These are phyloP conservation scores for Leccinum pellstonianum DNA, from an alignment of 768 basidiomycete genomes.

Conservation along the genomic window DNA sequence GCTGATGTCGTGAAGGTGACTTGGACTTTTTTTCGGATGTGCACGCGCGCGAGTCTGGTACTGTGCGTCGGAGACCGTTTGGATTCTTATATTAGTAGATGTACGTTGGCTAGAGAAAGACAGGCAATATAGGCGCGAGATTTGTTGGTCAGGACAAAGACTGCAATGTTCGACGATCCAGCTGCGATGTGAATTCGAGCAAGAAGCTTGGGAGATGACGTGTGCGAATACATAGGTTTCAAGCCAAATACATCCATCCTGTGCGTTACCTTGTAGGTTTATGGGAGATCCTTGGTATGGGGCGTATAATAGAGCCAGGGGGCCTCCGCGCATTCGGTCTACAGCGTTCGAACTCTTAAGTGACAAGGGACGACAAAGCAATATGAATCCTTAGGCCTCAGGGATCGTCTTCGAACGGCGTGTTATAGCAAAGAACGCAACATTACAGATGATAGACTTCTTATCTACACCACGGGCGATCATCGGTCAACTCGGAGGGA, in stretches of 20 bases:
- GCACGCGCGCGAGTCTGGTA: constrained; percentile 7
- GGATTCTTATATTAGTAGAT: neutral
- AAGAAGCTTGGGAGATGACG: too few relatives aligned
- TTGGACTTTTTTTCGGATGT: neutral
- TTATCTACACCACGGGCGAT: constrained; percentile 8
- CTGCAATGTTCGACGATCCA: neutral
- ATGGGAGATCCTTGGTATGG: too few relatives aligned
- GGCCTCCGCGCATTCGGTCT: neutral
- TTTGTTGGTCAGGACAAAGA: too few relatives aligned
- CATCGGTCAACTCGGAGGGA: constrained; percentile 11
- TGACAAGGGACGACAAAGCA: neutral
- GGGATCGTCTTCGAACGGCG: too few relatives aligned
- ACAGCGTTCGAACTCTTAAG: neutral
- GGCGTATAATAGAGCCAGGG: too few relatives aligned
- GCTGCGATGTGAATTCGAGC: neutral
- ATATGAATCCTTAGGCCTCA: too few relatives aligned
- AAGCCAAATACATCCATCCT: too few relatives aligned
- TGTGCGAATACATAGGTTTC: too few relatives aligned
- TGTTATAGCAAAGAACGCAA: too few relatives aligned
- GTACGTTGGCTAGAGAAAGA: neutral
- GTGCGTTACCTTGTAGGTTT: too few relatives aligned
- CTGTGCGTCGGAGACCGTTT: neutral
- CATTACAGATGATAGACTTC: constrained; percentile 6
- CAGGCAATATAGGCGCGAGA: too few relatives aligned
- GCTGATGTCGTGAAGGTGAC: constrained; percentile 23